Evolutionary conservation across 73 alveolate species (phyloP).

Genomic region (Strombidium stylifer): DNA sequence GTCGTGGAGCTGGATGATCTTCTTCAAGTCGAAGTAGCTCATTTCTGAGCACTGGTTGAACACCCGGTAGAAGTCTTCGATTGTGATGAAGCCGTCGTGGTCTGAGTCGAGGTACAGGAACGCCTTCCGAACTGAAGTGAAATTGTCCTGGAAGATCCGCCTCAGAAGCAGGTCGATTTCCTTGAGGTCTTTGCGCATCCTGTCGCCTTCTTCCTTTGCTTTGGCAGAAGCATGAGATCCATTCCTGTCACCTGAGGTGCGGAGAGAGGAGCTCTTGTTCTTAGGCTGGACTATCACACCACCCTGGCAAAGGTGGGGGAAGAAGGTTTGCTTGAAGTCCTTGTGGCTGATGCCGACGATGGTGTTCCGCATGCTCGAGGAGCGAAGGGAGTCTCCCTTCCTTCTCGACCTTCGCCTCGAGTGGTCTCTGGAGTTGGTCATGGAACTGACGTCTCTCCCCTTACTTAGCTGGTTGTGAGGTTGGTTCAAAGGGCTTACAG

Average conservation of each 20-base stretch:
- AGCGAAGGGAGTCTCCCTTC: too few relatives aligned
- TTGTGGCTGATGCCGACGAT: too few relatives aligned
- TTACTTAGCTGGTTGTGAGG: too few relatives aligned
- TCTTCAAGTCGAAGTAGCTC: slow-evolving; percentile 36
- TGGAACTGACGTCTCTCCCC: too few relatives aligned
- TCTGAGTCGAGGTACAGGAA: slow-evolving; percentile 43
- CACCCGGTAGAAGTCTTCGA: slow-evolving; percentile 32
- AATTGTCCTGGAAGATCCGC: slow-evolving; percentile 9
- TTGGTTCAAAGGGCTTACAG: too few relatives aligned
- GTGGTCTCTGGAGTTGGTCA: too few relatives aligned
- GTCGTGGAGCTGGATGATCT: slow-evolving; percentile 21
- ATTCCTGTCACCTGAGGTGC: background rate
- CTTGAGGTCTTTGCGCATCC: background rate
- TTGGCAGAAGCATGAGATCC: background rate
- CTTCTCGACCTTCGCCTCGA: too few relatives aligned
- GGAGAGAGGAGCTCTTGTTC: background rate
- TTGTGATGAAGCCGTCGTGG: slow-evolving; percentile 45
- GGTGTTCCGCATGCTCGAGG: too few relatives aligned
- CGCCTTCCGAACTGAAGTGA: slow-evolving; percentile 48
- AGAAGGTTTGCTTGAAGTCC: background rate
- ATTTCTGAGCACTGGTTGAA: slow-evolving; percentile 35
- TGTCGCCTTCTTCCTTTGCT: background rate
- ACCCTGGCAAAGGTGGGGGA: background rate
- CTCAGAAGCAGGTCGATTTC: too few relatives aligned
- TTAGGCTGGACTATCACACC: background rate